Evolutionary conservation across 2,329 filamentous ascomycete genomes (phyloP), one percentile per base, ranked within the genome.

Genomic region (Aureobasidium uvarum): DNA sequence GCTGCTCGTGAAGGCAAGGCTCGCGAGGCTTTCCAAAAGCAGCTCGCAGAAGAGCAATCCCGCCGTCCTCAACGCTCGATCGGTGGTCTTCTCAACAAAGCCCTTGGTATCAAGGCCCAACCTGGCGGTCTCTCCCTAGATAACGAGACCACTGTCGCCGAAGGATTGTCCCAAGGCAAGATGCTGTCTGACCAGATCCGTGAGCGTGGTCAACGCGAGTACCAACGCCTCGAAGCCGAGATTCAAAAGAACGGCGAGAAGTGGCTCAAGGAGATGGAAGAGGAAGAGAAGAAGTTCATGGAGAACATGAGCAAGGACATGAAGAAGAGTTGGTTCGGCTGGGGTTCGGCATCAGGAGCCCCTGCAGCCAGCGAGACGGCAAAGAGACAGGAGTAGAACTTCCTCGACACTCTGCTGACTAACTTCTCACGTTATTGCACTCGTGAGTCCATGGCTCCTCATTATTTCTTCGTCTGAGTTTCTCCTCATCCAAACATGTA

Each of bases 181-280:
- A 97, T 98, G 91, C 82, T 97, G 70, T 92, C 93, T 78, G 95
- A 99, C 74, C 88, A 96, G 77, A 92, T 95, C 59, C 88, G 95
- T 58, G 95, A 99, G 80, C 86, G 92, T 58, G 95, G 95, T 39
- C 90, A 93, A 79, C 89, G 89, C 76, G 90, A 93, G 78, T 99
- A 98, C 78, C 86, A 96, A 81, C 80, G 88, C 71, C 84, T 98
- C 68, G 94, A 98, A 78, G 89, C 88, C 78, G 90, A 96, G 80
- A 96, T 99, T 72, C 85, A 89, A 54, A 90, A 96, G 77, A 95
- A 98, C 75, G 95, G 93, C 62, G 92, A 94, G 77, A 92, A 94
- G 80, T 97, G 93, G 91, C 83, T 99, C 71, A 93, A 93, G 81
- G 94, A 98, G 77, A 93, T 96, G 83, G 90, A 90, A 50, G 88